Conservation (phyloP, 257 asterid genomes). For the Nicotiana benthamiana region DNA sequence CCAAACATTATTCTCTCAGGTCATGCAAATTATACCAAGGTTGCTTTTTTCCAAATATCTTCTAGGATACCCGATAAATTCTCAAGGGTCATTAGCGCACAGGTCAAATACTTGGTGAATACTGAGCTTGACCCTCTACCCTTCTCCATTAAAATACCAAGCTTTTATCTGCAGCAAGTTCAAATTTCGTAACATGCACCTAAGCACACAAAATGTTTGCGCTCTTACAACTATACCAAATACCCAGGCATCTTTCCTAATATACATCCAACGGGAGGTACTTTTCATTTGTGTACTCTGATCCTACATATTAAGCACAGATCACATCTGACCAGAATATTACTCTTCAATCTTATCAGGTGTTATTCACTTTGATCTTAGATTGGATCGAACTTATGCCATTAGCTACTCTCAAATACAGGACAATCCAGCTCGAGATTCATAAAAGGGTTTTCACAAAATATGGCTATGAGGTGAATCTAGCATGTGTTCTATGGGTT, state of each 20-base stretch:
- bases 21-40: neutral
- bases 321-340: neutral
- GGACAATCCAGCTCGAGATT: neutral
- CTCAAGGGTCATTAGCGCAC: too few relatives aligned
- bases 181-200: too few relatives aligned
- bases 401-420: neutral
- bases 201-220: too few relatives aligned
- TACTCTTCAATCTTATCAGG: neutral
- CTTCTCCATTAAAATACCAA: too few relatives aligned
- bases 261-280: neutral
- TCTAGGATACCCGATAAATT: too few relatives aligned
- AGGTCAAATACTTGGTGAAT: too few relatives aligned
- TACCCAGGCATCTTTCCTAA: neutral
- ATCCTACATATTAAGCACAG: neutral
- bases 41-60: neutral
- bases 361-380: neutral
- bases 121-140: too few relatives aligned
- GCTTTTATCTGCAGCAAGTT: too few relatives aligned
- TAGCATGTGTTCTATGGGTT: too few relatives aligned
- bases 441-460: neutral
- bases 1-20: neutral
- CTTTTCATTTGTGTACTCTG: neutral
- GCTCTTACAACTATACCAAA: too few relatives aligned
- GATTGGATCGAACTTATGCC: neutral
- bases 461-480: neutral